Evolutionary conservation across 192 early-diverging fungal species (phyloP).

Genomic region (Phycomyces blakesleeanus): DNA sequence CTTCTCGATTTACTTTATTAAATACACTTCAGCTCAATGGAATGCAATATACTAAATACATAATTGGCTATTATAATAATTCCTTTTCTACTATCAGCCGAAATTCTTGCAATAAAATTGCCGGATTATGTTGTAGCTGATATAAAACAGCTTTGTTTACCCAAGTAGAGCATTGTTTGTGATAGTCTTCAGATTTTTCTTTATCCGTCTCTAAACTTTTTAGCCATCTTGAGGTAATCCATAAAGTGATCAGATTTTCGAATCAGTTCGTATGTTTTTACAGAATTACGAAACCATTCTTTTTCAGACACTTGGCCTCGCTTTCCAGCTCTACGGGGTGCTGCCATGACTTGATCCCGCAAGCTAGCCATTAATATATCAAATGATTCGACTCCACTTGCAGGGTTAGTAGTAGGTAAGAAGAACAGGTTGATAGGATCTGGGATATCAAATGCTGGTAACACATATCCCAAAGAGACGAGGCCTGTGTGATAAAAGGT

Average conservation of each 20-base stretch:
- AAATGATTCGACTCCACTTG: slow-evolving; percentile 19
- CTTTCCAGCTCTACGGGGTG: slow-evolving; percentile 32
- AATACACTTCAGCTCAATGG: too few species aligned
- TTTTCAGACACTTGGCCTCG: slow-evolving; percentile 43
- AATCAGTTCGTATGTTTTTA: slow-evolving; percentile 37
- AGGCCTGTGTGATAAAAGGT: slow-evolving; percentile 14
- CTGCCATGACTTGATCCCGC: slow-evolving; percentile 37
- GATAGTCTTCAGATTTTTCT: not conserved
- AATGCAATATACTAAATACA: too few species aligned
- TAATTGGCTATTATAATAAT: too few species aligned
- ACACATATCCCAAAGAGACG: slow-evolving; percentile 23
- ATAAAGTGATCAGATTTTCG: slow-evolving; percentile 36
- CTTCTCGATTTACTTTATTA: too few species aligned
- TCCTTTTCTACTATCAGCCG: too few species aligned
- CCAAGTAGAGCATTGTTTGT: too few species aligned
- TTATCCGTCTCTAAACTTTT: slow-evolving; percentile 21
- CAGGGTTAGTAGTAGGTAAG: slow-evolving; percentile 23
- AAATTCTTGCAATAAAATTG: too few species aligned
- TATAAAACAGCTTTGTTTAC: too few species aligned
- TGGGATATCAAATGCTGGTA: slow-evolving; percentile 16
- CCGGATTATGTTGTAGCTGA: too few species aligned
- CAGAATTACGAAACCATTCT: slow-evolving; percentile 40
- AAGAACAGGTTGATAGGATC: slow-evolving; percentile 32
- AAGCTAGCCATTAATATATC: slow-evolving; percentile 22
- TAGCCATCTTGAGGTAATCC: slow-evolving; percentile 32